Evolutionary conservation across 2,329 filamentous ascomycete species (phyloP).

Genomic region (Cercospora berteroae): DNA sequence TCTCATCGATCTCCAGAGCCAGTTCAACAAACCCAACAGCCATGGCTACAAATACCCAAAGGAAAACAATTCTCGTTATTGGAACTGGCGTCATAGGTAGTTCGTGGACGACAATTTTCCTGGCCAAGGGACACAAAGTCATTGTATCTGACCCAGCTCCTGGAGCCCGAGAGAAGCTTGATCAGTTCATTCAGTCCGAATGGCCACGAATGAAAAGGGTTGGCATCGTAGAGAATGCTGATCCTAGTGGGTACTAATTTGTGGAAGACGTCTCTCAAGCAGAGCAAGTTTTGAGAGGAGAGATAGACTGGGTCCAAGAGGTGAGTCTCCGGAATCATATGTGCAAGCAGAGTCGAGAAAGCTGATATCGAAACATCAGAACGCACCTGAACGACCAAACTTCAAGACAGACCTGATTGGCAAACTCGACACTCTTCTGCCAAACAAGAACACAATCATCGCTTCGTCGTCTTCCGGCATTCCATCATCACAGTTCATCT

Average conservation of each 20-base stretch:
- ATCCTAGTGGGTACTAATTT: conserved; percentile 25
- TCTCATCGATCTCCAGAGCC: neutral
- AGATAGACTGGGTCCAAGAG: neutral
- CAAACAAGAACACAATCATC: conserved; percentile 39
- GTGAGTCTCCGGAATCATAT: conserved; percentile 24
- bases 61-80: conserved; percentile 37
- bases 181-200: conserved; percentile 25
- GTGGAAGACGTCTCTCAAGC: conserved; percentile 22
- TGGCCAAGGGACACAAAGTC: conserved; percentile 42
- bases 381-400: conserved; percentile 39
- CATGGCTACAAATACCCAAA: conserved; percentile 5
- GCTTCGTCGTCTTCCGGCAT: conserved; percentile 29
- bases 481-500: conserved; percentile 16
- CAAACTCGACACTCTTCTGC: conserved; percentile 36
- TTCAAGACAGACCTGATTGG: conserved; percentile 43
- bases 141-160: conserved; percentile 44
- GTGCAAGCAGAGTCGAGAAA: conserved; percentile 33
- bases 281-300: neutral
- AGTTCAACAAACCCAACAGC: neutral
- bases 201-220: conserved; percentile 26
- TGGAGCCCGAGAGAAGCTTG: conserved; percentile 37
- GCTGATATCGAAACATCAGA: conserved; percentile 1
- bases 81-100: conserved; percentile 44
- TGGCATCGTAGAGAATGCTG: conserved; percentile 18
- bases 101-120: conserved; percentile 45